phyloP scores from a whole-genome alignment of 805 yeast genomes.

The Metschnikowia cubensis region DNA sequence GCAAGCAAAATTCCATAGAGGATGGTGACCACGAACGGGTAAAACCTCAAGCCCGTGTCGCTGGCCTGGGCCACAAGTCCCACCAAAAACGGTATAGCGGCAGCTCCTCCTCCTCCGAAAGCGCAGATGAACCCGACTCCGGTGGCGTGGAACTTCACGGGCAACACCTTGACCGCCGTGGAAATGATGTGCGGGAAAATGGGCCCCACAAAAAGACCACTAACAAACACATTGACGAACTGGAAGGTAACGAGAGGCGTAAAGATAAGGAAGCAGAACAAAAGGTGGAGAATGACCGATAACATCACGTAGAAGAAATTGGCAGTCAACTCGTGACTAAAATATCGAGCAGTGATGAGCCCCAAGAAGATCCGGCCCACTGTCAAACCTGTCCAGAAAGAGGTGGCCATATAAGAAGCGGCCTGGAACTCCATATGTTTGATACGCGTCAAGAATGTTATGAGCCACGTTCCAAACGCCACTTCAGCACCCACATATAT shows the following conservation, averaged over 20 bases:
- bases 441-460: conserved; percentile 44
- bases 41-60: conserved; percentile 27
- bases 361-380: conserved; percentile 47
- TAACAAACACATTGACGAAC: conserved; percentile 32
- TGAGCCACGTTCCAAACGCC: conserved; percentile 52
- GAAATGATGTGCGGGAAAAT: conserved; percentile 66
- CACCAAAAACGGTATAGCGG: conserved; percentile 61
- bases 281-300: conserved; percentile 26
- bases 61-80: conserved; percentile 46
- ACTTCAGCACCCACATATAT: conserved; percentile 51
- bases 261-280: conserved; percentile 31
- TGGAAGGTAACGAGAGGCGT: conserved; percentile 25
- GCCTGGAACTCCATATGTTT: conserved; percentile 30
- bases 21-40: conserved; percentile 28
- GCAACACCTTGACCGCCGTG: conserved; percentile 58
- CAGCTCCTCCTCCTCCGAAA: conserved; percentile 81
- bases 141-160: conserved; percentile 53
- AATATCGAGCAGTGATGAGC: conserved; percentile 48
- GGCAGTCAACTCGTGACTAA: conserved; percentile 45
- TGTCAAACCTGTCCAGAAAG: conserved; percentile 51
- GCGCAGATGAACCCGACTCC: conserved; percentile 77
- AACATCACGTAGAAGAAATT: conserved; percentile 36
- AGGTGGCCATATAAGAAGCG: conserved; percentile 47
- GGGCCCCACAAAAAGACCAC: conserved; percentile 53
- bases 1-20: conserved; percentile 23